Evolutionary conservation across 1,139 yeast species (phyloP).

Genomic region (Maudiozyma humilis): DNA sequence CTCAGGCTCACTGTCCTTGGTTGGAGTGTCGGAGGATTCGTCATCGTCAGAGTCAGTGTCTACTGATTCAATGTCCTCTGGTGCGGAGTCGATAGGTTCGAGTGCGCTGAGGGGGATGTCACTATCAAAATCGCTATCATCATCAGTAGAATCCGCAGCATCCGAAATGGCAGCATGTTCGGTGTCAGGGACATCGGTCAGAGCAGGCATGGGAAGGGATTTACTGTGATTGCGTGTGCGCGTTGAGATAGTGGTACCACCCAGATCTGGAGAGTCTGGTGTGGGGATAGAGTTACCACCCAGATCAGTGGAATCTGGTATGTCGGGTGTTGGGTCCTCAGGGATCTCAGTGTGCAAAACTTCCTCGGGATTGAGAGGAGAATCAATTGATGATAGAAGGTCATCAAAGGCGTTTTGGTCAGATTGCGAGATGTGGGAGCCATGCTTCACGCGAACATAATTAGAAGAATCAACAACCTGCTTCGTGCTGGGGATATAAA

Average conservation of each 20-base stretch:
- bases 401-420: background rate
- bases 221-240: too few species aligned
- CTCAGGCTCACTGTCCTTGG: background rate
- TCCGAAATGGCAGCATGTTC: too few species aligned
- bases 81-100: too few species aligned
- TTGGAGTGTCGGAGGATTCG: background rate
- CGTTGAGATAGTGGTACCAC: background rate
- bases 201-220: background rate
- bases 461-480: constrained; percentile 5
- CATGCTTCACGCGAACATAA: constrained; percentile 1
- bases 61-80: background rate
- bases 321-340: background rate
- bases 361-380: background rate
- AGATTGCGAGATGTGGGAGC: background rate
- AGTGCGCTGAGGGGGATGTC: background rate
- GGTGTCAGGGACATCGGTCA: background rate
- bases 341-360: background rate
- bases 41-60: background rate
- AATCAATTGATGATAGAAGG: background rate
- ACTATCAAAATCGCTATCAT: background rate
- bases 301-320: too few species aligned
- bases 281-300: background rate
- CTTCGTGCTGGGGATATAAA: constrained; percentile 1
- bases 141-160: too few species aligned
- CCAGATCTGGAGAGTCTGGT: background rate